These are phyloP conservation scores for Mucor circinelloides DNA, from an alignment of 371 early-diverging fungal genomes.

Conservation along the genomic window DNA sequence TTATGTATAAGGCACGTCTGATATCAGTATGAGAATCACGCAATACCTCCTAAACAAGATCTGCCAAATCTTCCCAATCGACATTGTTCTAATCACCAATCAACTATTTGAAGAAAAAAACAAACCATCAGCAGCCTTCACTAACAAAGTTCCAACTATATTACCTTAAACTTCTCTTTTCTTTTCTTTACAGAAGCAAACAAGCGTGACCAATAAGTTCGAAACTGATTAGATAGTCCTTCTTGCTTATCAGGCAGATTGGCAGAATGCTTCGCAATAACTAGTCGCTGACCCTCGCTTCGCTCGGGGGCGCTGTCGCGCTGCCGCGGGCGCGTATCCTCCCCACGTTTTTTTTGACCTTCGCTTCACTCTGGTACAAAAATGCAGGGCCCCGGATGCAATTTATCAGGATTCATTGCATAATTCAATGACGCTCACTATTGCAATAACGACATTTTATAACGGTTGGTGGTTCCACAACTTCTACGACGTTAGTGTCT, in stretches of 20 bases:
- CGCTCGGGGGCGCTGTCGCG: too few species aligned
- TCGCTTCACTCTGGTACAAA: too few species aligned
- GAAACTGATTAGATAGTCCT: not conserved
- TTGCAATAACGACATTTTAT: too few species aligned
- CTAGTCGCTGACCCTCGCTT: too few species aligned
- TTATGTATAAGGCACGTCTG: not conserved
- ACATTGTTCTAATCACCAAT: not conserved
- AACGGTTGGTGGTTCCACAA: too few species aligned
- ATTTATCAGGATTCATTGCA: too few species aligned
- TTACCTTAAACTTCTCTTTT: not conserved
- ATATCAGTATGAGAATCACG: not conserved
- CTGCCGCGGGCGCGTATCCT: too few species aligned
- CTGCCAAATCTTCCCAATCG: not conserved
- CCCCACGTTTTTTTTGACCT: too few species aligned
- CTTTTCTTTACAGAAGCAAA: not conserved
- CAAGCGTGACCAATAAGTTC: not conserved
- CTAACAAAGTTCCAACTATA: not conserved
- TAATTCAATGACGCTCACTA: too few species aligned
- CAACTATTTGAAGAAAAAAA: not conserved
- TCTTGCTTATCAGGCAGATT: not conserved
- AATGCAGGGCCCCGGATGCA: too few species aligned
- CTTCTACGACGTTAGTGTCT: too few species aligned
- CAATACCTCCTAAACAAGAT: not conserved
- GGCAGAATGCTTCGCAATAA: not conserved
- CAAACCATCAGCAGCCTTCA: too few species aligned